Base-by-base conservation (phyloP, 164 flowering plant genomes). In the Houttuynia cordata region DNA sequence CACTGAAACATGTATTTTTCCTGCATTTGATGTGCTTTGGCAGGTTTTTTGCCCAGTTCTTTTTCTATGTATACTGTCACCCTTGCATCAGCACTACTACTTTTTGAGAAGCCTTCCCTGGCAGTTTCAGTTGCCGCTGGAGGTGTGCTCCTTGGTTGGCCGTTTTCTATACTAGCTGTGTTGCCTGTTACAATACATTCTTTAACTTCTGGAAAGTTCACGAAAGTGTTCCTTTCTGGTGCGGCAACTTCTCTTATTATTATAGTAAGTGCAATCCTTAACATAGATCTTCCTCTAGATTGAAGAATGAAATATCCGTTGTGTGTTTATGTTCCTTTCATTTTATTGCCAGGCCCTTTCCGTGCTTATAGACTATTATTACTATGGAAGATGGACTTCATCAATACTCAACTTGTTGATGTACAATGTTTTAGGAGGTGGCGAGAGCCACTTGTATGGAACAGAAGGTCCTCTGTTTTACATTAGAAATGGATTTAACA, bases 11-110 rank as follows among this genome's bases (percentile, higher is more conserved):
- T 45, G 9, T 53, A 53, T 53, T 53, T n/a, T 53, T 34, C 17
- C 59, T 57, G 21, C 24, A 14, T 24, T 56, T 57, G 9, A 57
- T 57, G 13, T 51, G 64, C 37, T 55, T 65, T 59, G 19, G 62
- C 84, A 93, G 99, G 99, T 83, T 83, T 93, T 63, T 68, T 93
- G 75, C 99, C 99, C 41, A 93, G 99, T 75, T 88, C 99, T 34
- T 93, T 93, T 76, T 86, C 97, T 49, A 93, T 93, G 99, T 93
- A 93, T 80, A 85, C 96, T 19, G 80, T 93, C 63, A 76, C 87
- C 67, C 91, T 93, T 30, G 82, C 97, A 9, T 86, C 95, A 10
- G 99, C 91, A 41, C 70, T 93, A 34, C 82, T 78, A 73, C 95
- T 93, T 57, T 78, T 90, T 60, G 87, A 75, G 56, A 90, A 80